Evolutionary conservation across 176 grass and related monocot species (phyloP).

Genomic region (Rhynchospora pubera): DNA sequence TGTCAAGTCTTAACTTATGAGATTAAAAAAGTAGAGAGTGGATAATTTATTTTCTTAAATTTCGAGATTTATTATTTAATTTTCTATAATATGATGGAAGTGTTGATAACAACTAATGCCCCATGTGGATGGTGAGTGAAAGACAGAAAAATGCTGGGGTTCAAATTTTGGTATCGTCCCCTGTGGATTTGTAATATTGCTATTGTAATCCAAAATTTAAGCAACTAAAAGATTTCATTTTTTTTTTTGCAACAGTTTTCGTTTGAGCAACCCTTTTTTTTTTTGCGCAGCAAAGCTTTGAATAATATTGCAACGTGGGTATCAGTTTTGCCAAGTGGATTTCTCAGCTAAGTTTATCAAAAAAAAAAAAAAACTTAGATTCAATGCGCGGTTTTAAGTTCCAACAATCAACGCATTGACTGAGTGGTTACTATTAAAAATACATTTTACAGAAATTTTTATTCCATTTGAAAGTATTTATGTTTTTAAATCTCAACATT

Average conservation of each 20-base stretch:
- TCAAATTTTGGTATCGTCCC: neutral
- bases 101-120: neutral
- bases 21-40: neutral
- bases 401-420: no score
- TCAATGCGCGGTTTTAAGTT: no score
- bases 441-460: no score
- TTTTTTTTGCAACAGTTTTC: neutral
- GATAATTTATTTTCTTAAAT: slow-evolving; percentile 21
- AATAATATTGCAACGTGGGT: no score
- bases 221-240: neutral
- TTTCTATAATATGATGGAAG: slow-evolving; percentile 15
- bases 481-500: no score
- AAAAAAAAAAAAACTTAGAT: no score
- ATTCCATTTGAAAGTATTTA: no score
- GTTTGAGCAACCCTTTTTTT: neutral
- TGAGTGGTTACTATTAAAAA: no score
- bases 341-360: no score
- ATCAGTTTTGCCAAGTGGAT: no score
- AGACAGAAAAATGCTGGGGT: neutral
- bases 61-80: slow-evolving; percentile 8
- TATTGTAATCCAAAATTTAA: neutral
- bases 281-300: no score
- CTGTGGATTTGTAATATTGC: neutral
- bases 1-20: neutral
- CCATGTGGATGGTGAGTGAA: slow-evolving; percentile 30